Conservation (phyloP, 768 basidiomycete genomes). For the Lentinula guzmanii region DNA sequence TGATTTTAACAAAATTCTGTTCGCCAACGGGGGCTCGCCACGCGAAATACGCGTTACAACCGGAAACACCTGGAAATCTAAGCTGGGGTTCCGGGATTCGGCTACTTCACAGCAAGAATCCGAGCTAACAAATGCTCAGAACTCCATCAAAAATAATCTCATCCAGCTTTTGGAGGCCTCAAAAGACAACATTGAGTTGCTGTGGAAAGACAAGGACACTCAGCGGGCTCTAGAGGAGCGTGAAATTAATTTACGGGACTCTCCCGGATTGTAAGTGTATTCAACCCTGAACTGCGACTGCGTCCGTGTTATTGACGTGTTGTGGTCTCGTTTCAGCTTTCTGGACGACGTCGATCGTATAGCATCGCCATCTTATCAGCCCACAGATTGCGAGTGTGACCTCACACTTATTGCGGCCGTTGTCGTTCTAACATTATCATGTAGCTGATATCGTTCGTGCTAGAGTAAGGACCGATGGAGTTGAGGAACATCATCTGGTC, state of each 20-base stretch:
- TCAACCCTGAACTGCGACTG: not conserved
- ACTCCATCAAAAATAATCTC: slow-evolving; percentile 36
- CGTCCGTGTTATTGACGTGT: not conserved
- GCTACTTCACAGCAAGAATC: not conserved
- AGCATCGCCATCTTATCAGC: slow-evolving; percentile 46
- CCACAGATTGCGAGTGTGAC: slow-evolving; percentile 51
- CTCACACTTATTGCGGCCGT: not conserved
- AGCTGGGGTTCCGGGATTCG: slow-evolving; percentile 24
- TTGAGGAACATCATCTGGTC: slow-evolving; percentile 64
- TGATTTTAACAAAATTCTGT: slow-evolving; percentile 43
- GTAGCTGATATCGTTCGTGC: slow-evolving; percentile 71
- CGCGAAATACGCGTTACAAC: slow-evolving; percentile 47
- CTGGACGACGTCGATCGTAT: slow-evolving; percentile 65
- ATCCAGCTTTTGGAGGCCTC: slow-evolving; percentile 45
- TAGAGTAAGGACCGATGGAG: slow-evolving; percentile 64
- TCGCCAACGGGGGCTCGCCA: slow-evolving; percentile 26
- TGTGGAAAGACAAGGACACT: slow-evolving; percentile 59
- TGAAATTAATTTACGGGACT: slow-evolving; percentile 49
- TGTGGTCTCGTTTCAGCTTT: slow-evolving; percentile 41
- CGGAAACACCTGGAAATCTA: slow-evolving; percentile 53
- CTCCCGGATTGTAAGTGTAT: slow-evolving; percentile 59
- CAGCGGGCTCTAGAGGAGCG: slow-evolving; percentile 43
- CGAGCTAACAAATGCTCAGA: slow-evolving; percentile 16
- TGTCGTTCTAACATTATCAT: not conserved
- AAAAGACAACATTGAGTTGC: slow-evolving; percentile 49